phyloP scores from a whole-genome alignment of 495 filamentous ascomycete genomes.

The Pseudoneurospora amorphoporcata region DNA sequence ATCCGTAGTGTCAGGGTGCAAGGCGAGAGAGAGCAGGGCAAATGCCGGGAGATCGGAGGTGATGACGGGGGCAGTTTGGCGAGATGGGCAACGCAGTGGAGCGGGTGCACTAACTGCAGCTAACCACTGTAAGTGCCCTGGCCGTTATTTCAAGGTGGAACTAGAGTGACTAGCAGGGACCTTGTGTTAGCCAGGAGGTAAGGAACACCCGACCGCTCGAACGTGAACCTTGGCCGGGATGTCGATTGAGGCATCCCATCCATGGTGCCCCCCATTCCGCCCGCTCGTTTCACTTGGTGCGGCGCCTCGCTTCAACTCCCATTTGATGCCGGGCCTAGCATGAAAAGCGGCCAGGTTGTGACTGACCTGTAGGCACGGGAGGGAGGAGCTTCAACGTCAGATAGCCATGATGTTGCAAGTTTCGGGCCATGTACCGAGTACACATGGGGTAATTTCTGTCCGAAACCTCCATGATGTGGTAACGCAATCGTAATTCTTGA shows the following conservation, averaged over 20 bases:
- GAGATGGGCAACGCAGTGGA: background rate
- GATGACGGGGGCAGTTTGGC: background rate
- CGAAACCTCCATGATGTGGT: background rate
- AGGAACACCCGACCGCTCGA: background rate
- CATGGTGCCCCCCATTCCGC: background rate
- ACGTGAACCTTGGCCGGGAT: background rate
- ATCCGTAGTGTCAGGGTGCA: background rate
- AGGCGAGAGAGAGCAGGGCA: background rate
- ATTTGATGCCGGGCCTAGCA: background rate
- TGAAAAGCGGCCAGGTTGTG: background rate
- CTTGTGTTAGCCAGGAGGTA: background rate
- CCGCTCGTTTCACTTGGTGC: background rate
- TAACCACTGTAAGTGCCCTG: background rate
- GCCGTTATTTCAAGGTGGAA: background rate
- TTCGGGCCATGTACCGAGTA: background rate
- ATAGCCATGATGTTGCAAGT: background rate
- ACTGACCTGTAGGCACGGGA: background rate
- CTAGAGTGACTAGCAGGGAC: background rate
- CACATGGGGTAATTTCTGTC: background rate
- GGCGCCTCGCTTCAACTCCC: background rate
- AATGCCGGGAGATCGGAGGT: background rate
- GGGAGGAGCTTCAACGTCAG: too few relatives aligned
- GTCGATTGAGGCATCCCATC: background rate
- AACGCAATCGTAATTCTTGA: background rate
- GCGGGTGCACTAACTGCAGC: background rate